Evolutionary conservation across 2,329 filamentous ascomycete genomes (phyloP).

Genomic region (Pseudonectria foliicola): DNA sequence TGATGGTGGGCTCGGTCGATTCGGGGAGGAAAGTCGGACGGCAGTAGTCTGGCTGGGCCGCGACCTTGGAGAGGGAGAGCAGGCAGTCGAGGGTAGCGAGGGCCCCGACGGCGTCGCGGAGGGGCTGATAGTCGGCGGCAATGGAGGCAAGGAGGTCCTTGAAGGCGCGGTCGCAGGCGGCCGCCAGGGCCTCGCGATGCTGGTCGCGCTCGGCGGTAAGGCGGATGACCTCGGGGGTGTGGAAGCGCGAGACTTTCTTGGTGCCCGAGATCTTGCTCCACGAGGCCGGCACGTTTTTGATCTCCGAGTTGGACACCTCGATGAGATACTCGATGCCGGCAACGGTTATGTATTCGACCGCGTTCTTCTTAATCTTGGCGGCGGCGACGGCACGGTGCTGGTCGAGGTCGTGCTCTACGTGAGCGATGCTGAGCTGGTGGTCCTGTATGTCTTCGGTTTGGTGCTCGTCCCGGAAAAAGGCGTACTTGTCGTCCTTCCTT

Average conservation of each 20-base stretch:
- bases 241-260: slow-evolving; percentile 86
- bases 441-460: slow-evolving; percentile 86
- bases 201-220: slow-evolving; percentile 85
- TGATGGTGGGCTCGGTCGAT: slow-evolving; percentile 58
- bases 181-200: slow-evolving; percentile 86
- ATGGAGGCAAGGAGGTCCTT: slow-evolving; percentile 63
- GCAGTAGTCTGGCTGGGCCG: slow-evolving; percentile 78
- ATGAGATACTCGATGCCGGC: slow-evolving; percentile 92
- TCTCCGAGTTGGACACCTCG: slow-evolving; percentile 74
- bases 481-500: slow-evolving; percentile 82
- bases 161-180: slow-evolving; percentile 85
- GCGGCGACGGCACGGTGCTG: slow-evolving; percentile 67
- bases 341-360: slow-evolving; percentile 72
- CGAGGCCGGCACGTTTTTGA: slow-evolving; percentile 84
- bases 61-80: slow-evolving; percentile 76
- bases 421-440: slow-evolving; percentile 85
- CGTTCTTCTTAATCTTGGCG: slow-evolving; percentile 61
- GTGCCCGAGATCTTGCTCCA: slow-evolving; percentile 95
- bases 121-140: slow-evolving; percentile 75
- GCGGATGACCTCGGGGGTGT: slow-evolving; percentile 82
- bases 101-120: slow-evolving; percentile 81
- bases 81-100: slow-evolving; percentile 87
- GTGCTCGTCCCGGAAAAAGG: slow-evolving; percentile 80
- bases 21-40: slow-evolving; percentile 63
- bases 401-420: slow-evolving; percentile 82